Evolutionary conservation across 116 monocot species (phyloP).

Genomic region (Trichopus zeylanicus): DNA sequence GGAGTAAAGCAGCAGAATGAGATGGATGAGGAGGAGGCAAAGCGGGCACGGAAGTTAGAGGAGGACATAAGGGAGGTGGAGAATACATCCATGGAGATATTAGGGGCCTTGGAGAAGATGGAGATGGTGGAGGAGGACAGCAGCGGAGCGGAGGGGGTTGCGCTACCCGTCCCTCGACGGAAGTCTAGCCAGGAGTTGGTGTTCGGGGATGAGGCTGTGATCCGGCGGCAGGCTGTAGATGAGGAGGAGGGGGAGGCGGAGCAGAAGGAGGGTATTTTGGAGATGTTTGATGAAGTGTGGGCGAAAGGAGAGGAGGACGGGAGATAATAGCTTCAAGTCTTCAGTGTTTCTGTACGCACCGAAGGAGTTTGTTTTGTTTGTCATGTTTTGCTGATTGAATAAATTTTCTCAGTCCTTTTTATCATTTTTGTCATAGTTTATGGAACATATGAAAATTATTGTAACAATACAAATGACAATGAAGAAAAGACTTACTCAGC

Average conservation of each 20-base stretch:
- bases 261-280: constrained; percentile 11
- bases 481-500: too few relatives aligned
- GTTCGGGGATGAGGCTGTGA: background rate
- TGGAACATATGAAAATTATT: too few relatives aligned
- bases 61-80: constrained; percentile 17
- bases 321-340: too few relatives aligned
- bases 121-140: constrained; percentile 5
- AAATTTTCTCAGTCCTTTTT: too few relatives aligned
- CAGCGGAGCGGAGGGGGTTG: background rate
- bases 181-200: background rate
- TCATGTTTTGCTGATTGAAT: too few relatives aligned
- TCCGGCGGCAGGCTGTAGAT: background rate
- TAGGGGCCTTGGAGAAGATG: constrained; percentile 12
- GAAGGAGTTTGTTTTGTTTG: too few relatives aligned
- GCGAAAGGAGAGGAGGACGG: too few relatives aligned
- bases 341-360: too few relatives aligned
- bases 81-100: constrained; percentile 7
- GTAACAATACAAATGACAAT: too few relatives aligned
- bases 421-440: too few relatives aligned
- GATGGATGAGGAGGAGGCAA: background rate
- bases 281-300: constrained; percentile 28
- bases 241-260: background rate
- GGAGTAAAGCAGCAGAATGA: constrained; percentile 1
- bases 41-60: background rate
- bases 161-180: background rate